Conservation (phyloP, 805 yeast species). For the Martiniozyma abietophila region DNA sequence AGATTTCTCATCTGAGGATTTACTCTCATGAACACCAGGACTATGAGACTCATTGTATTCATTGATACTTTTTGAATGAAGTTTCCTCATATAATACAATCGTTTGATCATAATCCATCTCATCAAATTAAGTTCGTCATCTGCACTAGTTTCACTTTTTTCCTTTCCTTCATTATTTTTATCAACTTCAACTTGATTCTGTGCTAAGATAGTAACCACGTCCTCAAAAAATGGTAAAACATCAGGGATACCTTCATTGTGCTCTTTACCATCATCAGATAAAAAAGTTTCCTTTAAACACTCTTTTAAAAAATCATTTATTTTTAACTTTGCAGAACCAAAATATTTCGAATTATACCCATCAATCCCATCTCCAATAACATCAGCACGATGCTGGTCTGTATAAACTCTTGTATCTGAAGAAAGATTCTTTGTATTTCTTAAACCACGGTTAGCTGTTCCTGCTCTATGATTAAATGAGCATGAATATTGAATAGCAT, state of each 20-base stretch:
- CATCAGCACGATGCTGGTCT: slow-evolving; percentile 58
- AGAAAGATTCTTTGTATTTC: slow-evolving; percentile 75
- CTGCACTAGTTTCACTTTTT: too few relatives aligned
- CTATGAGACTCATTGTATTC: neutral
- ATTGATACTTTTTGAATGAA: slow-evolving; percentile 36
- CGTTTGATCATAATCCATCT: slow-evolving; percentile 68
- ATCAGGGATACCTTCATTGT: slow-evolving; percentile 21
- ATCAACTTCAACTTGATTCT: slow-evolving; percentile 28
- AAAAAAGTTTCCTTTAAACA: slow-evolving; percentile 37
- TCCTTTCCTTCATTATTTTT: slow-evolving; percentile 10
- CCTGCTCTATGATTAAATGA: slow-evolving; percentile 89
- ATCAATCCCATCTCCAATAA: slow-evolving; percentile 69
- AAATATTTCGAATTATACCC: slow-evolving; percentile 40
- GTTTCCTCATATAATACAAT: slow-evolving; percentile 58
- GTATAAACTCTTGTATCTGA: slow-evolving; percentile 73
- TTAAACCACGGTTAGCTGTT: slow-evolving; percentile 71
- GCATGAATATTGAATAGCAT: slow-evolving; percentile 23
- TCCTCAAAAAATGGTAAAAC: slow-evolving; percentile 44
- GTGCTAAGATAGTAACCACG: slow-evolving; percentile 45
- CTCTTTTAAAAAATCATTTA: slow-evolving; percentile 44
- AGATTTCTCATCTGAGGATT: slow-evolving; percentile 10
- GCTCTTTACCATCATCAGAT: slow-evolving; percentile 27
- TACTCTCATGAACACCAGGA: neutral
- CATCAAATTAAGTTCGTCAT: slow-evolving; percentile 37
- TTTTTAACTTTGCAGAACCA: slow-evolving; percentile 40